These are phyloP conservation scores for Ogataea ganodermae DNA, from an alignment of 805 yeast genomes.

Conservation along the genomic window DNA sequence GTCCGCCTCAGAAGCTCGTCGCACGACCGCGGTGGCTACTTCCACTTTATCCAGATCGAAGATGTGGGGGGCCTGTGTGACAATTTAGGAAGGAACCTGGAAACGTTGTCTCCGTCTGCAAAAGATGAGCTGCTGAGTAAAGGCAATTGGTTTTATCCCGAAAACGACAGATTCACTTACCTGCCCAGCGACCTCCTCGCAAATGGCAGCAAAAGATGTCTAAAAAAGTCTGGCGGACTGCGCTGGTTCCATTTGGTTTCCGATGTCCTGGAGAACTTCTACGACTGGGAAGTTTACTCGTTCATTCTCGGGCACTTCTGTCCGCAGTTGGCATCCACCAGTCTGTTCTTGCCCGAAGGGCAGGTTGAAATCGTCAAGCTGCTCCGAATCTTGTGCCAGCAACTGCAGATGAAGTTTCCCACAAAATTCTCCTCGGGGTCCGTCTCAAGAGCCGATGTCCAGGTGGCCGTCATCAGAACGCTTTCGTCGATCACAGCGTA, in stretches of 20 bases:
- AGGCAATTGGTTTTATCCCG: slow-evolving; percentile 64
- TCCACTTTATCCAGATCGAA: slow-evolving; percentile 52
- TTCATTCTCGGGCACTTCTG: slow-evolving; percentile 67
- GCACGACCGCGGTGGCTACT: slow-evolving; percentile 33
- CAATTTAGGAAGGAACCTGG: slow-evolving; percentile 52
- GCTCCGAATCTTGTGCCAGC: slow-evolving; percentile 52
- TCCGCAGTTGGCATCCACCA: slow-evolving; percentile 63
- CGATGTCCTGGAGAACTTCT: slow-evolving; percentile 50
- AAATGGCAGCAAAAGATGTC: slow-evolving; percentile 37
- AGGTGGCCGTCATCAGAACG: slow-evolving; percentile 63
- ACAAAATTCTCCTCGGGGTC: slow-evolving; percentile 41
- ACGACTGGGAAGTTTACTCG: slow-evolving; percentile 73
- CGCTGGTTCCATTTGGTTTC: slow-evolving; percentile 54
- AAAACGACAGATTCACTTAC: slow-evolving; percentile 41
- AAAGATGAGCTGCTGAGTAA: slow-evolving; percentile 25
- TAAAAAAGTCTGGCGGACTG: slow-evolving; percentile 40
- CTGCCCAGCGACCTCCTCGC: slow-evolving; percentile 47
- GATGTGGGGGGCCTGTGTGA: slow-evolving; percentile 71
- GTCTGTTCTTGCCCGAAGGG: slow-evolving; percentile 46
- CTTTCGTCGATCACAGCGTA: slow-evolving; percentile 66
- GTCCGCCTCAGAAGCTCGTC: slow-evolving; percentile 47
- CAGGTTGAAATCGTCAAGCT: slow-evolving; percentile 45
- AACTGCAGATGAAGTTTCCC: slow-evolving; percentile 54
- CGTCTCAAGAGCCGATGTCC: slow-evolving; percentile 60
- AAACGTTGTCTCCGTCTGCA: slow-evolving; percentile 23